Evolutionary conservation across 768 basidiomycete genomes (phyloP).

Genomic region (Ramaria rubella): DNA sequence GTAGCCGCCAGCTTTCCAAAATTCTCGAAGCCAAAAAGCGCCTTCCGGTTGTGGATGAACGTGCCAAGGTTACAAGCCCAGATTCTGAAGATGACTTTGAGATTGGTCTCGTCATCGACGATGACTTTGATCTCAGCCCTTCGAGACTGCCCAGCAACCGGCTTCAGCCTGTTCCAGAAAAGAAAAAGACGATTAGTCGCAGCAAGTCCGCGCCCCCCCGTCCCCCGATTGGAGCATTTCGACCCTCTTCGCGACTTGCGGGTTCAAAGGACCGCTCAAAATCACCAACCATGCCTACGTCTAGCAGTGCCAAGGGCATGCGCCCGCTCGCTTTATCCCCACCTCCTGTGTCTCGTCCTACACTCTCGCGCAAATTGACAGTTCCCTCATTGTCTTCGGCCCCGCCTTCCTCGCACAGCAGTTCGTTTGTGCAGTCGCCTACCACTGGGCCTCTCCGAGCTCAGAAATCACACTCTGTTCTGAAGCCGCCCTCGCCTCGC

Average conservation of each 20-base stretch:
- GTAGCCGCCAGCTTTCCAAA: constrained; percentile 43
- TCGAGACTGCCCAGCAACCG: constrained; percentile 44
- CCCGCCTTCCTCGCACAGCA: constrained; percentile 19
- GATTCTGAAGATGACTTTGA: constrained; percentile 75
- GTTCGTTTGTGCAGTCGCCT: constrained; percentile 36
- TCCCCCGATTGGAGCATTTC: constrained; percentile 36
- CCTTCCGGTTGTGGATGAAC: constrained; percentile 47
- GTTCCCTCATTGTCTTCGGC: constrained; percentile 51
- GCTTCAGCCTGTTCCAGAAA: constrained; percentile 41
- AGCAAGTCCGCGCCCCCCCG: constrained; percentile 56
- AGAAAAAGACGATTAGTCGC: constrained; percentile 33
- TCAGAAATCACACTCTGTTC: constrained; percentile 78
- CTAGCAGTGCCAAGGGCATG: constrained; percentile 63
- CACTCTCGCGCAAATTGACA: constrained; percentile 49
- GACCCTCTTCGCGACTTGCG: constrained; percentile 54
- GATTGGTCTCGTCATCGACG: constrained; percentile 74
- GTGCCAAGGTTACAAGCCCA: constrained; percentile 45
- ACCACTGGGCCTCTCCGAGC: constrained; percentile 68
- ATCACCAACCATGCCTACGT: constrained; percentile 63
- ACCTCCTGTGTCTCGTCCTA: constrained; percentile 39
- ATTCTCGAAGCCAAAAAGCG: constrained; percentile 51
- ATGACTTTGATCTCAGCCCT: constrained; percentile 77
- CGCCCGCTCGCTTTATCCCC: constrained; percentile 60
- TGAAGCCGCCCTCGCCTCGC: constrained; percentile 66
- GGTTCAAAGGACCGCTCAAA: constrained; percentile 59